Percentiles rank a stretch among this genome's conserved stretches.
phyloP scores from a whole-genome alignment of 1,139 yeast species.

The Taiozyma sp. region DNA sequence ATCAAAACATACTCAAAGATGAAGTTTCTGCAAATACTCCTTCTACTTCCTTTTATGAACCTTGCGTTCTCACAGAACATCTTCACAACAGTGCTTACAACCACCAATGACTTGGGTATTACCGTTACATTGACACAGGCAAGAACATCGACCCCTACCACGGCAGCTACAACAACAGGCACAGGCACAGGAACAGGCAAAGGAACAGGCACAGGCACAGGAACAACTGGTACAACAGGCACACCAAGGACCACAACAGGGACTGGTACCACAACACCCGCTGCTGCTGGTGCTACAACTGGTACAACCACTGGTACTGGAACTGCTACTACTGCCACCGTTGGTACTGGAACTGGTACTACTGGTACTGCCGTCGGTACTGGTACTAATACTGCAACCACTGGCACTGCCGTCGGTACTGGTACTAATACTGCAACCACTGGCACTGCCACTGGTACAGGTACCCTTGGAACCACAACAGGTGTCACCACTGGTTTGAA shows the following conservation, averaged over 20 bases:
- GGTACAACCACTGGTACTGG: constrained; percentile 11
- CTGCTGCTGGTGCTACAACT: constrained; percentile 17
- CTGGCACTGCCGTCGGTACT: constrained; percentile 7
- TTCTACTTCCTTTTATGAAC: constrained; percentile 4
- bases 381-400: background rate
- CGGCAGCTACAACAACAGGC: constrained; percentile 11
- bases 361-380: constrained; percentile 6
- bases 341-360: constrained; percentile 6
- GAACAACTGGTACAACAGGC: constrained; percentile 1
- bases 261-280: constrained; percentile 6
- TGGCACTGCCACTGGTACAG: constrained; percentile 3
- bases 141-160: constrained; percentile 14
- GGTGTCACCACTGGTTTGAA: constrained; percentile 9
- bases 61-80: constrained; percentile 5
- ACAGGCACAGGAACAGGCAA: background rate
- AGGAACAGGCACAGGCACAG: constrained; percentile 14
- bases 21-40: constrained; percentile 1
- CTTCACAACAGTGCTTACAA: constrained; percentile 23
- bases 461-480: constrained; percentile 7
- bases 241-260: constrained; percentile 18
- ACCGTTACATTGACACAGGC: constrained; percentile 25
- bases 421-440: constrained; percentile 3
- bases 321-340: constrained; percentile 4
- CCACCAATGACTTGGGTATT: constrained; percentile 23
- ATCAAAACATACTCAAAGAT: background rate